A percentile compares a stretch with the other conserved stretches of the same genome.
phyloP scores from a whole-genome alignment of 1,139 yeast genomes.

The Geotrichum cucujoidarum region DNA sequence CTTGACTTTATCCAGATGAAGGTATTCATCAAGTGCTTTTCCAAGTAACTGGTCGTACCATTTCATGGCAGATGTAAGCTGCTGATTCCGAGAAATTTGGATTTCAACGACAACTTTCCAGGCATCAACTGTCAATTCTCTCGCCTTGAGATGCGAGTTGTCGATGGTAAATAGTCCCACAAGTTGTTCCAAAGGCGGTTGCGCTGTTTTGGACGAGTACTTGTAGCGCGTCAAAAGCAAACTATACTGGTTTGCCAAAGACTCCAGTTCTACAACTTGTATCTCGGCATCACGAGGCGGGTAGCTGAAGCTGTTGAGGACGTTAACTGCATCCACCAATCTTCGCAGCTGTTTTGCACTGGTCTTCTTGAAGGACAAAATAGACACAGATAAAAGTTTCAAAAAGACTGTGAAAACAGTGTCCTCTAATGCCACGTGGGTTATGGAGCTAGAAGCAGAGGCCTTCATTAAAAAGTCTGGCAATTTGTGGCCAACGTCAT shows the following conservation, averaged over 20 bases:
- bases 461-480: conserved; percentile 4
- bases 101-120: conserved; percentile 14
- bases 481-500: conserved; percentile 11
- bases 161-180: conserved; percentile 11
- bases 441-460: neutral
- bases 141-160: conserved; percentile 16
- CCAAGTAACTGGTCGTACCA: conserved; percentile 17
- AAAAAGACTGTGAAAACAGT: conserved; percentile 14
- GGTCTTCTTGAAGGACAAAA: conserved; percentile 6
- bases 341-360: conserved; percentile 9
- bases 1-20: conserved; percentile 7
- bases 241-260: conserved; percentile 18
- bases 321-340: conserved; percentile 16
- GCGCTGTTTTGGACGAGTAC: conserved; percentile 12
- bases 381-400: conserved; percentile 7
- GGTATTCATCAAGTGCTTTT: conserved; percentile 15
- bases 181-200: conserved; percentile 17
- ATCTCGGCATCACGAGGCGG: conserved; percentile 16
- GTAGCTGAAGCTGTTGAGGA: conserved; percentile 13
- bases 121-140: conserved; percentile 14
- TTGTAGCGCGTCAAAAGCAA: conserved; percentile 13
- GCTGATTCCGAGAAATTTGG: conserved; percentile 12
- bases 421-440: conserved; percentile 4
- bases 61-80: conserved; percentile 10
- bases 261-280: conserved; percentile 13